phyloP scores from a whole-genome alignment of 768 basidiomycete species.

The Gloeopeniophorella convolvens region DNA sequence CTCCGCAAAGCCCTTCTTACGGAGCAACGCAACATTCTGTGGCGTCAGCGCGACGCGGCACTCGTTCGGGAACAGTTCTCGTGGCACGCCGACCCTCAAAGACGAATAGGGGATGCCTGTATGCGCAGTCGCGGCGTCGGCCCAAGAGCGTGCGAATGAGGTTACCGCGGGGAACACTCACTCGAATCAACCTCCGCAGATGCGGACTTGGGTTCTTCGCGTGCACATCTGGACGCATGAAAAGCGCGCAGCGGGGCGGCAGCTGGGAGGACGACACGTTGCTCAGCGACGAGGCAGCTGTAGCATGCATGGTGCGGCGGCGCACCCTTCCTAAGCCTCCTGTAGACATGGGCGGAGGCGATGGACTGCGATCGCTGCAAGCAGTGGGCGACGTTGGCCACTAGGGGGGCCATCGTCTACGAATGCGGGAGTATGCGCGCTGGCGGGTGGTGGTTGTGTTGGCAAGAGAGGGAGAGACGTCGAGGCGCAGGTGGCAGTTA shows the following conservation, averaged over 20 bases:
- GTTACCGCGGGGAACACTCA: slow-evolving; percentile 2
- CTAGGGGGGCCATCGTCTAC: slow-evolving; percentile 14
- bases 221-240: slow-evolving; percentile 9
- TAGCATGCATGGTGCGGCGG: neutral
- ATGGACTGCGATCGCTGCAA: neutral
- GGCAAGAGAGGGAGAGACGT: neutral
- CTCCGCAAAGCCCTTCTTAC: slow-evolving; percentile 75
- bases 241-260: slow-evolving; percentile 2
- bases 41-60: slow-evolving; percentile 79
- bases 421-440: neutral
- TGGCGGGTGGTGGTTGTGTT: slow-evolving; percentile 5
- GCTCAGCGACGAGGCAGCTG: neutral
- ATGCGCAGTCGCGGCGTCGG: neutral
- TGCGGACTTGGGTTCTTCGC: neutral
- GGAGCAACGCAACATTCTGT: slow-evolving; percentile 62
- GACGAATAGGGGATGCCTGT: slow-evolving; percentile 60
- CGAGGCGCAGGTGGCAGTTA: neutral
- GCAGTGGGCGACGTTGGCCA: slow-evolving; percentile 7
- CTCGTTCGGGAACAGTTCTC: slow-evolving; percentile 72
- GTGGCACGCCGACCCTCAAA: slow-evolving; percentile 69
- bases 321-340: neutral
- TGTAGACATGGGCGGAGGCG: slow-evolving; percentile 2
- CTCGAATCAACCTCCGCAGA: slow-evolving; percentile 12
- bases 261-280: neutral
- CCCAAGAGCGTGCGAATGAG: neutral